Conservation (phyloP, 805 yeast genomes). For the Yarrowia alimentaria region DNA sequence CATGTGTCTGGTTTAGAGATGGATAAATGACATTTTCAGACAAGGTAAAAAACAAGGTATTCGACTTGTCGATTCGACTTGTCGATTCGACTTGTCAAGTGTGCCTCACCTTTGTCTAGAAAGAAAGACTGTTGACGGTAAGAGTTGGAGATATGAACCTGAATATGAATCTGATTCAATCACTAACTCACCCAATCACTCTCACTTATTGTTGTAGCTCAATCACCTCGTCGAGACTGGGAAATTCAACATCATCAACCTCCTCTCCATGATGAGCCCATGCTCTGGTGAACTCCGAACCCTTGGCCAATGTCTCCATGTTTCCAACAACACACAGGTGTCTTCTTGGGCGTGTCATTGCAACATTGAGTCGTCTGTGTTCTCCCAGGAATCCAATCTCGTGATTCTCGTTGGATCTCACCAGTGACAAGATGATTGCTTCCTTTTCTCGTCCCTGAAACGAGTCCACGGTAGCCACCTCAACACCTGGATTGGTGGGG, state of each 20-base stretch:
- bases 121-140: too few species aligned
- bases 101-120: too few species aligned
- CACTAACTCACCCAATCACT: too few species aligned
- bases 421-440: slow-evolving; percentile 73
- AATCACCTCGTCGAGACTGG: slow-evolving; percentile 46
- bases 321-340: slow-evolving; percentile 88
- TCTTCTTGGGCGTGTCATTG: slow-evolving; percentile 84
- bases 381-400: slow-evolving; percentile 84
- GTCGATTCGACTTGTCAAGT: too few species aligned
- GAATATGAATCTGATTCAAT: too few species aligned
- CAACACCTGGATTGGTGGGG: slow-evolving; percentile 48
- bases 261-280: slow-evolving; percentile 76
- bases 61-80: too few species aligned
- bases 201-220: slow-evolving; percentile 8
- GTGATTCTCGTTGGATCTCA: slow-evolving; percentile 67
- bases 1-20: too few species aligned
- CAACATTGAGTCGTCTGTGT: slow-evolving; percentile 80
- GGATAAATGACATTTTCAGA: too few species aligned
- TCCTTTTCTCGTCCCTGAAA: slow-evolving; percentile 97
- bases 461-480: slow-evolving; percentile 89
- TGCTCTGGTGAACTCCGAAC: slow-evolving; percentile 48
- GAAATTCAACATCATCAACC: slow-evolving; percentile 64
- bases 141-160: too few species aligned
- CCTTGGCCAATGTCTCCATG: slow-evolving; percentile 58
- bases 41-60: too few species aligned